Evolutionary conservation across 805 yeast genomes (phyloP), one percentile per base, ranked within the genome.

Genomic region (Saccharomyces cerevisiae): DNA sequence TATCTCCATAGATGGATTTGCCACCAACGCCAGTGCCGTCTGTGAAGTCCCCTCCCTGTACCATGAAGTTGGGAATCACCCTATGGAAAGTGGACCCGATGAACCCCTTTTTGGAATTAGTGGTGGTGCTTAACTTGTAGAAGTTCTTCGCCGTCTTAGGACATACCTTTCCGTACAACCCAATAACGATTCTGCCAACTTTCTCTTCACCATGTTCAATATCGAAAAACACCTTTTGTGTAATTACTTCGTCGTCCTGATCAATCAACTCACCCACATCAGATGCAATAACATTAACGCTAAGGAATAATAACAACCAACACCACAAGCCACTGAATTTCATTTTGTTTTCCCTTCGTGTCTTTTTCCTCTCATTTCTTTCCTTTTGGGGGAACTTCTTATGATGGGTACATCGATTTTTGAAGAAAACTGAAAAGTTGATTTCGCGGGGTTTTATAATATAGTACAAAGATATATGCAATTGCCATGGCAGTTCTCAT

Each of bases 101-200:
- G 82, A 86, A 90, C 63, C 97, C 97, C 70, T 77, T 86, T 57
- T 96, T 96, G 2, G 61, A 50, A 79, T 87, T 84, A 78, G 89
- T 95, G 66, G 97, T 96, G 59, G 96, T 89, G 70, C 84, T 77
- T 66, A 90, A 81, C 59, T 94, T 94, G 74, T 95, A 85, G 84
- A 89, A 89, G 81, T 90, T 89, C 76, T 87, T 92, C 61, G 91
- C 84, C 59, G 97, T 90, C 81, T 87, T 89, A 75, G 96, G 96
- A 59, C 85, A 91, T 65, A 83, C 84, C 67, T 85, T 88, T 77
- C 85, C 82, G 81, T 83, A 89, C 69, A 89, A 81, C 74, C 89
- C 79, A 84, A 90, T 89, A 70, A 79, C 78, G 66, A 91, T 78
- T 76, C 88, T 85, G 67, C 96, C 96, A 64, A 85, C 76, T 71